Evolutionary conservation across 2,329 filamentous ascomycete genomes (phyloP).

Genomic region (Nannizzia gypsea): DNA sequence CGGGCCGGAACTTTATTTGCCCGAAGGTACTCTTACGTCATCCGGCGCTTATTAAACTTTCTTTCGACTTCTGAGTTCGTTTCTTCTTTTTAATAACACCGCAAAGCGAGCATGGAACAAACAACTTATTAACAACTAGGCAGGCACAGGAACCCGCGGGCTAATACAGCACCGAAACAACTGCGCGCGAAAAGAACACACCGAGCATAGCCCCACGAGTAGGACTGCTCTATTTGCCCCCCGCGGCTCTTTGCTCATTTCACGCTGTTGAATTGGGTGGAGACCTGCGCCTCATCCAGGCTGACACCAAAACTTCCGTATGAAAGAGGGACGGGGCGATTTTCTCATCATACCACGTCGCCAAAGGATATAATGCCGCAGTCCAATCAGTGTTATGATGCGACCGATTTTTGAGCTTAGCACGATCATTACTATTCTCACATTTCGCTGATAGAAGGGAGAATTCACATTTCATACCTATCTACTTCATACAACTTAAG

Average conservation of each 20-base stretch:
- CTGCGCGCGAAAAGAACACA: not conserved
- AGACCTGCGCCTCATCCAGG: conserved; percentile 1
- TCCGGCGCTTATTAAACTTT: not conserved
- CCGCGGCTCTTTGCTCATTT: not conserved
- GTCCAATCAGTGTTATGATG: not conserved
- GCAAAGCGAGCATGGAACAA: too few relatives aligned
- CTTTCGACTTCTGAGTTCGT: not conserved
- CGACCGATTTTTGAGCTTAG: not conserved
- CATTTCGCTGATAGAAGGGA: not conserved
- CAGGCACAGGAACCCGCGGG: too few relatives aligned
- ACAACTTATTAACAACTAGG: too few relatives aligned
- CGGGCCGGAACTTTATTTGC: not conserved
- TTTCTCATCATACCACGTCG: not conserved
- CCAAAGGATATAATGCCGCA: not conserved
- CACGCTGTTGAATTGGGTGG: not conserved
- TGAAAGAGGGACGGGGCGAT: not conserved
- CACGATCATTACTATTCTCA: not conserved
- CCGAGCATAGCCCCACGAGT: not conserved
- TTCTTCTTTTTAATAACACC: not conserved
- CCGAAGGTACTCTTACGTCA: not conserved
- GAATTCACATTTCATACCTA: not conserved
- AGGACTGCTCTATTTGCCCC: not conserved
- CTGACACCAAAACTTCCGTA: not conserved
- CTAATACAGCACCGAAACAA: not conserved
- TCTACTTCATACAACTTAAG: not conserved